Percentiles rank a stretch among this genome's conserved stretches.
phyloP scores from a whole-genome alignment of 495 filamentous ascomycete genomes.

The Aspergillus ostianus region DNA sequence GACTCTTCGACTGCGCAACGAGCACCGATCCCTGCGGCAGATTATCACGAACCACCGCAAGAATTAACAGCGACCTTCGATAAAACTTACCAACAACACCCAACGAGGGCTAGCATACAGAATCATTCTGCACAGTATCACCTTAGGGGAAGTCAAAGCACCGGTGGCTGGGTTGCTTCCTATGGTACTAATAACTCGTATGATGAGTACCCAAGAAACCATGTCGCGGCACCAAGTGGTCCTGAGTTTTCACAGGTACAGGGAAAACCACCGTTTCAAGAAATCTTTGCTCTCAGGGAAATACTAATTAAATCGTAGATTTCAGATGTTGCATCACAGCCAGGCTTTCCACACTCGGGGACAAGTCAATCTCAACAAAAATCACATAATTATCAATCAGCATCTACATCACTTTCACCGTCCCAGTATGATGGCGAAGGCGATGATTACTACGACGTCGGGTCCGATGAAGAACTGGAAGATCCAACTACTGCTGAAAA shows the following conservation, averaged over 20 bases:
- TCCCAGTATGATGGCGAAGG: constrained; percentile 45
- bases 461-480: constrained; percentile 67
- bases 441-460: constrained; percentile 61
- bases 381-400: neutral
- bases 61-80: neutral
- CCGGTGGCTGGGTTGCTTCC: neutral
- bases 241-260: neutral
- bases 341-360: neutral
- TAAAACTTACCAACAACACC: neutral
- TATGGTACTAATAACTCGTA: neutral
- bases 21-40: neutral
- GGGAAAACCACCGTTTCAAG: neutral
- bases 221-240: neutral
- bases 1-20: neutral
- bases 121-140: neutral
- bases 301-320: neutral
- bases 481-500: constrained; percentile 56
- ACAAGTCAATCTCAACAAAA: constrained; percentile 12
- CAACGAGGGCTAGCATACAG: neutral
- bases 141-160: neutral
- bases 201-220: neutral
- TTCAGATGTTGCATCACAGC: neutral
- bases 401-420: constrained; percentile 16
- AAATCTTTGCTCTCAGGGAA: neutral
- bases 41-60: neutral